These are phyloP conservation scores for Globisporangium sylvaticum DNA, from an alignment of 352 stramenopile species.

Conservation along the genomic window DNA sequence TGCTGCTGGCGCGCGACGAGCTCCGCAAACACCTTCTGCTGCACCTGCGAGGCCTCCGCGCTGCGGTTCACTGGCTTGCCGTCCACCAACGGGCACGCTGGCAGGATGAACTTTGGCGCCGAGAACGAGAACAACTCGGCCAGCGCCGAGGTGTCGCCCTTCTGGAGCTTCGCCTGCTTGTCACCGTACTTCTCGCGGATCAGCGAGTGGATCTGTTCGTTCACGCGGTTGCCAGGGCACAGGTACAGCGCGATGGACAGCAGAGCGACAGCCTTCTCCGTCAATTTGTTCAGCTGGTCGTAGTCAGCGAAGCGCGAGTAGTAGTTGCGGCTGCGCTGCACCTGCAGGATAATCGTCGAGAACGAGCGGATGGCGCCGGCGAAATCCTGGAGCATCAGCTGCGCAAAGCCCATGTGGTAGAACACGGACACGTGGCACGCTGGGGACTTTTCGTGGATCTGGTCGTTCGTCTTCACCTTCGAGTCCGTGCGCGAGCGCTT, in stretches of 20 bases:
- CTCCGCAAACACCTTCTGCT: constrained; percentile 86
- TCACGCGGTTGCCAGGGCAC: constrained; percentile 81
- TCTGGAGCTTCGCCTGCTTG: constrained; percentile 85
- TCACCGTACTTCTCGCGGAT: constrained; percentile 94
- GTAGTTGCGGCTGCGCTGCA: constrained; percentile 89
- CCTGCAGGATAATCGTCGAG: constrained; percentile 86
- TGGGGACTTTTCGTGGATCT: constrained; percentile 90
- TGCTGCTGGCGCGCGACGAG: constrained; percentile 87
- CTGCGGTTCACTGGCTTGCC: constrained; percentile 54
- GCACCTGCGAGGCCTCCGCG: constrained; percentile 61
- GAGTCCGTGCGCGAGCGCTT: constrained; percentile 49
- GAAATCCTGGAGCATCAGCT: constrained; percentile 97
- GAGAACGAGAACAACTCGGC: constrained; percentile 92
- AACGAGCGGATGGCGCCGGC: constrained; percentile 89
- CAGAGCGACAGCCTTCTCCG: constrained; percentile 93
- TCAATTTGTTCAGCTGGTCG: constrained; percentile 94
- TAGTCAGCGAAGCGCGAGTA: constrained; percentile 90
- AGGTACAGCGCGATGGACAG: constrained; percentile 89
- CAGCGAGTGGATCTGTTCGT: constrained; percentile 80
- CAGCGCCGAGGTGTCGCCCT: constrained; percentile 74
- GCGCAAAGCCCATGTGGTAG: constrained; percentile 97
- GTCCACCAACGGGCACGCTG: constrained; percentile 56
- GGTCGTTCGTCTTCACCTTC: constrained; percentile 53
- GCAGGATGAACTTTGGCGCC: constrained; percentile 94
- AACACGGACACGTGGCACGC: constrained; percentile 92